phyloP scores from a whole-genome alignment of 352 stramenopile species.

The Aphanomyces euteiches region DNA sequence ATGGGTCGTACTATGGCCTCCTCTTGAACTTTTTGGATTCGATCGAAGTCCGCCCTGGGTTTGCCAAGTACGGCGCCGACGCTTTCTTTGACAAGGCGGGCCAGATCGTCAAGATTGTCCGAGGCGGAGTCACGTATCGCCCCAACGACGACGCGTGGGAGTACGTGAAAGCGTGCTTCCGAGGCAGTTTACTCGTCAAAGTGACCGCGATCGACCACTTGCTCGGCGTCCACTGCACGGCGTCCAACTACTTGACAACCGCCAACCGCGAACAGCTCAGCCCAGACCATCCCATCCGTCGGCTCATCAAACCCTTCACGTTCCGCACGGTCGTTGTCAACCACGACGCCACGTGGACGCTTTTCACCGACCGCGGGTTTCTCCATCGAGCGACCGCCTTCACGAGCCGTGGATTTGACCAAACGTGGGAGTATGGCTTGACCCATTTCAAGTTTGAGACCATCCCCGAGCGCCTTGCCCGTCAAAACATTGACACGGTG shows the following conservation, averaged over 20 bases:
- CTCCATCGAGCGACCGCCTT: conserved; percentile 27
- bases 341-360: conserved; percentile 12
- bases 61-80: conserved; percentile 28
- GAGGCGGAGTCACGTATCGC: not conserved
- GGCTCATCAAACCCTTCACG: conserved; percentile 25
- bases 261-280: conserved; percentile 14
- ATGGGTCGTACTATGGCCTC: conserved; percentile 15
- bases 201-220: conserved; percentile 28
- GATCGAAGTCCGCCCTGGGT: conserved; percentile 17
- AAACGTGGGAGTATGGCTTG: conserved; percentile 26
- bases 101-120: conserved; percentile 21
- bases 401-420: conserved; percentile 16
- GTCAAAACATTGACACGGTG: conserved; percentile 21
- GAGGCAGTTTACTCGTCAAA: conserved; percentile 22
- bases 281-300: conserved; percentile 11
- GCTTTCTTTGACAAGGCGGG: conserved; percentile 20
- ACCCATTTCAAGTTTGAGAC: conserved; percentile 22
- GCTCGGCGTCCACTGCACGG: conserved; percentile 24
- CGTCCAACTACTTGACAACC: conserved; percentile 23
- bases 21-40: conserved; percentile 4
- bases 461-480: conserved; percentile 15
- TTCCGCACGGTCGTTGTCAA: conserved; percentile 26
- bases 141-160: conserved; percentile 7
- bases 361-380: conserved; percentile 25
- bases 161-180: conserved; percentile 27